Conservation (phyloP, 192 early-diverging fungal genomes). For the Bifiguratus adelaidae region DNA sequence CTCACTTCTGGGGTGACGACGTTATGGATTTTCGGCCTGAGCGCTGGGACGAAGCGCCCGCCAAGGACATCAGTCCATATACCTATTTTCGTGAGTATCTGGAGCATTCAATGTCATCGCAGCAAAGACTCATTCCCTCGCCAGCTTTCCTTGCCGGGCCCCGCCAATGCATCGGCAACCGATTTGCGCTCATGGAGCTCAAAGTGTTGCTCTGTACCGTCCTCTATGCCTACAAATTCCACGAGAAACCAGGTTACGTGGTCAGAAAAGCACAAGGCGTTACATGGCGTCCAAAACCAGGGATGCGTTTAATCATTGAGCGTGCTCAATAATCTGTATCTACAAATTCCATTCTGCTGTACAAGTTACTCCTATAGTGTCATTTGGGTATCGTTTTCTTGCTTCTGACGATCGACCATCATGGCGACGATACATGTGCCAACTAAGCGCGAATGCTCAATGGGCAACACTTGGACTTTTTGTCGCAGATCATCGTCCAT, state of each 20-base stretch:
- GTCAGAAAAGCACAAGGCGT: constrained; percentile 28
- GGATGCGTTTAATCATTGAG: constrained; percentile 24
- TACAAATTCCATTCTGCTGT: no score
- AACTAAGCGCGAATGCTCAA: constrained; percentile 21
- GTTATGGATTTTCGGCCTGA: constrained; percentile 37
- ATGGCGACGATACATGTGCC: constrained; percentile 24
- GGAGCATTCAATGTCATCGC: no score
- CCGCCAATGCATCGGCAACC: constrained; percentile 42
- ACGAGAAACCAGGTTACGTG: constrained; percentile 24
- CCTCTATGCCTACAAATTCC: constrained; percentile 23
- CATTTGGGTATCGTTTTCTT: no score
- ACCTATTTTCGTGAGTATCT: constrained; percentile 21
- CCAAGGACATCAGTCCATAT: constrained; percentile 14
- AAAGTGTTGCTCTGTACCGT: constrained; percentile 40
- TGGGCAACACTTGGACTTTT: constrained; percentile 13
- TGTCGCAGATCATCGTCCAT: constrained; percentile 16
- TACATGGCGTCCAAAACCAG: constrained; percentile 31
- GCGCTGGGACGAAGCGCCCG: constrained; percentile 31
- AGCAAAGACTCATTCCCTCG: no score
- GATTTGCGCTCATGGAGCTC: constrained; percentile 42
- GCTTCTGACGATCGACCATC: no score
- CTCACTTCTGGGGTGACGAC: constrained; percentile 33
- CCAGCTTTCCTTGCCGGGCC: constrained; percentile 43
- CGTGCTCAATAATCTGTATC: no score
- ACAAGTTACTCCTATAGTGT: no score